Conservation (phyloP, 2,329 filamentous ascomycete genomes). For the Aspergillus oerlinghausenensis region DNA sequence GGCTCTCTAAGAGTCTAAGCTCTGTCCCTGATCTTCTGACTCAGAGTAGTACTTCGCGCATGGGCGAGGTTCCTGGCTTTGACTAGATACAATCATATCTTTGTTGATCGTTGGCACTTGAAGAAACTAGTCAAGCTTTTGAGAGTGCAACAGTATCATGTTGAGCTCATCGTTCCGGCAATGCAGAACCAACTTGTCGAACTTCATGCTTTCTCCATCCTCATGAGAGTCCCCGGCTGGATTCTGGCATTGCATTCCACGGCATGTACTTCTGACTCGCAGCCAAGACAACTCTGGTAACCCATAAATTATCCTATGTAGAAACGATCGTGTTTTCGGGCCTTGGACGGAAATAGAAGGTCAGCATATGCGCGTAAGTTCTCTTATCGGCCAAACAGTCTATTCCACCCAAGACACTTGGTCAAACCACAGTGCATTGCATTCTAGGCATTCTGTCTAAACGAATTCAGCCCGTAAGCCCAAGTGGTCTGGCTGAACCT, state of each 20-base stretch:
- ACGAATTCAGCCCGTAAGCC: background rate
- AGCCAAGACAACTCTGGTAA: background rate
- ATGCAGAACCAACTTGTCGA: background rate
- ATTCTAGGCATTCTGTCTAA: background rate
- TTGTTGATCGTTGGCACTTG: background rate
- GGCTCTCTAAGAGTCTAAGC: background rate
- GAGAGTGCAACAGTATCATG: background rate
- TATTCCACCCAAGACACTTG: background rate
- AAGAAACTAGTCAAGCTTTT: background rate
- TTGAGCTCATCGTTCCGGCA: background rate
- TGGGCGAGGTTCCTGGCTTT: background rate
- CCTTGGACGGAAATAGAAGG: too few relatives aligned
- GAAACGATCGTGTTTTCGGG: background rate
- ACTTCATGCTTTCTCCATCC: background rate
- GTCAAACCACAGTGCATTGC: background rate
- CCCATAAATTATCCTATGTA: background rate
- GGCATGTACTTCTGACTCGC: background rate
- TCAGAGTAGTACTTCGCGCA: background rate
- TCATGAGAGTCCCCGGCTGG: background rate
- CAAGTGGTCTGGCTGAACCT: background rate
- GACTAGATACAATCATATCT: background rate
- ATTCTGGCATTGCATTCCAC: background rate
- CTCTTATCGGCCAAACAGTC: background rate
- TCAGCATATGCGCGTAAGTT: background rate
- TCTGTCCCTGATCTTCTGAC: background rate